Evolutionary conservation across 2,329 filamentous ascomycete species (phyloP), one percentile per base, ranked within the genome.

Genomic region (Aspergillus sp.): DNA sequence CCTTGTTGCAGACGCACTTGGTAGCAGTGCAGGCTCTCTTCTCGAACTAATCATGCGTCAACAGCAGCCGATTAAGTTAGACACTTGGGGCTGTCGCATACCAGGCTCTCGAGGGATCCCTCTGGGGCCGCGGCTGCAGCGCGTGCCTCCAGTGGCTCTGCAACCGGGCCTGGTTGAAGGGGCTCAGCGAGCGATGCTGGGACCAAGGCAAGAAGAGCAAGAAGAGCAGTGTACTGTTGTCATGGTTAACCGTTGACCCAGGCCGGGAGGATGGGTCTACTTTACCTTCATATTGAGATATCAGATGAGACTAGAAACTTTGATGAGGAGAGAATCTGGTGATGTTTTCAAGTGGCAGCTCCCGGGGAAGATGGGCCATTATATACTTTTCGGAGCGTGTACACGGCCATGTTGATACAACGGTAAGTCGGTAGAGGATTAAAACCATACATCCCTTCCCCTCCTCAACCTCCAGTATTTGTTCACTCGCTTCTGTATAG

Each of bases 1-100:
- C 45, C 14, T 50, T 50, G 16, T 53, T 58, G 53, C 57, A 59
- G 4, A 49, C 6, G 25, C 57, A 59, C 14, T 45, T 49, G 53
- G 49, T 59, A 31, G 55, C 43, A 23, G n/a, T 47, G 41, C 57
- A 59, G 32, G 55, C 32, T 25, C 47, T 54, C 49, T 58, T 57
- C 11, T 51, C 53, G 19, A 58, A 44, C 51, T 38, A 38, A n/a
- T n/a, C 11, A 16, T 17, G 16, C 6, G 34, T 38, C 3, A 38
- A 38, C 14, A 5, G n/a, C 13, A n/a, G 14, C 7, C 7, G 5
- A 4, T 5, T 9, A 2, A 11, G n/a, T 10, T 9, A 3, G 34
- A 9, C 3, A 16, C 13, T 5, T 9, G 34, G 34, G 16, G 14
- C 3, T 7, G 3, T 38, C 6, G 16, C 13, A 38, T 38, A 38